Conservation (phyloP, 2,329 filamentous ascomycete genomes). For the Colletotrichum karsti region DNA sequence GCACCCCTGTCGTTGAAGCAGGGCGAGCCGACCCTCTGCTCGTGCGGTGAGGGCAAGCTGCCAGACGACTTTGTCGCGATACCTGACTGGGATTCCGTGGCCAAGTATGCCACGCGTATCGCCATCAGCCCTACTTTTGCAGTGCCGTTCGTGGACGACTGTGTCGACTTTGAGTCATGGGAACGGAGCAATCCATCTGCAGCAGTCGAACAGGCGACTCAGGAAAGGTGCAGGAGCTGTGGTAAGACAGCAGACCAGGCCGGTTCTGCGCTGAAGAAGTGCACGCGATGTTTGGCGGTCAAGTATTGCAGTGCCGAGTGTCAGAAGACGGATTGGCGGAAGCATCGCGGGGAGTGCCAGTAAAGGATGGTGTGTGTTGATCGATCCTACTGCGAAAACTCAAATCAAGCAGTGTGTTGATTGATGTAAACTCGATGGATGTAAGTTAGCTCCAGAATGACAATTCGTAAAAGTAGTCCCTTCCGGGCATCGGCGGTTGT, state of each 20-base stretch:
- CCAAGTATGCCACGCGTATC: constrained; percentile 58
- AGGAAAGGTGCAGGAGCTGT: constrained; percentile 46
- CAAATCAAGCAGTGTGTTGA: not conserved
- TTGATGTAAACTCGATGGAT: too few species aligned
- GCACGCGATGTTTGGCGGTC: constrained; percentile 50
- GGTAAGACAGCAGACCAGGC: constrained; percentile 39
- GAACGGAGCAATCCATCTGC: not conserved
- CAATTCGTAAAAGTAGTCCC: too few species aligned
- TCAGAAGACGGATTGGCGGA: constrained; percentile 63
- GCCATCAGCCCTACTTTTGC: constrained; percentile 66
- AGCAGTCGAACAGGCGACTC: not conserved
- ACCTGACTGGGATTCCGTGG: constrained; percentile 52
- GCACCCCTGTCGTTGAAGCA: constrained; percentile 48
- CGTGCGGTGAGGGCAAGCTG: constrained; percentile 53
- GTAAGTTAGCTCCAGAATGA: too few species aligned
- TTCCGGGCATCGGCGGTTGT: too few species aligned
- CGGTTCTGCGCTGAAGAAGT: constrained; percentile 49
- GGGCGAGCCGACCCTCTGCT: constrained; percentile 50
- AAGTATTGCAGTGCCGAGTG: constrained; percentile 62
- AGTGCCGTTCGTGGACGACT: constrained; percentile 50
- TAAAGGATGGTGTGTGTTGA: constrained; percentile 3
- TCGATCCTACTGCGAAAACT: too few species aligned
- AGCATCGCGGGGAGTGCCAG: constrained; percentile 54
- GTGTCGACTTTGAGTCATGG: constrained; percentile 36
- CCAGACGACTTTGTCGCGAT: constrained; percentile 48